A percentile compares a stretch with the other conserved stretches of the same genome.
These are phyloP conservation scores for Lepidium aucheri DNA, from an alignment of 345 rosid species.

Conservation along the genomic window DNA sequence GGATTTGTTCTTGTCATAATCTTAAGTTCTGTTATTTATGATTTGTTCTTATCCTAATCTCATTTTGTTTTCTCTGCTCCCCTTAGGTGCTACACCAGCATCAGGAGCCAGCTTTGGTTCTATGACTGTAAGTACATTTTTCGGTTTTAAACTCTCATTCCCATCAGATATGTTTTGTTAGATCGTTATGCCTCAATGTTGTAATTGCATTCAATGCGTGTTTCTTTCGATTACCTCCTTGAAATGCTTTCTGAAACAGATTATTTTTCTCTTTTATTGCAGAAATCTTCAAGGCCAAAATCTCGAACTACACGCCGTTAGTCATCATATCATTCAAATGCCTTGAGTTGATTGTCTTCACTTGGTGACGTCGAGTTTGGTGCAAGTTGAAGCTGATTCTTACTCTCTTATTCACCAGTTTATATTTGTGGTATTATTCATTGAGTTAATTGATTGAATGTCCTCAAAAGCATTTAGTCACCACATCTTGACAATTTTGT, in stretches of 20 bases:
- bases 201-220: not conserved
- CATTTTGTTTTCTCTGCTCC: not conserved
- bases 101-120: slow-evolving; percentile 88
- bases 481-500: not conserved
- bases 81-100: slow-evolving; percentile 50
- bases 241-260: not conserved
- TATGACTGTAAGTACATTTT: slow-evolving; percentile 50
- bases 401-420: not conserved
- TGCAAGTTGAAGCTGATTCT: not conserved
- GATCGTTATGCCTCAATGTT: not conserved
- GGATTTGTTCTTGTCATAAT: not conserved
- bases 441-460: slow-evolving; percentile 2
- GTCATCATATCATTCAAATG: no score
- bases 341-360: not conserved
- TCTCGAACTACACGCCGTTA: slow-evolving; percentile 72
- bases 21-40: not conserved
- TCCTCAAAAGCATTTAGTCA: not conserved
- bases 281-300: slow-evolving; percentile 81
- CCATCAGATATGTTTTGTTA: slow-evolving; percentile 1
- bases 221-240: not conserved
- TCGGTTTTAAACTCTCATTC: not conserved
- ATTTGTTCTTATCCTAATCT: not conserved
- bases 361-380: slow-evolving; percentile 1
- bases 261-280: slow-evolving; percentile 16
- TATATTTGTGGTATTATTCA: not conserved